Evolutionary conservation across 1,284 basidiomycete species (phyloP).

Genomic region (Irpex sp.): DNA sequence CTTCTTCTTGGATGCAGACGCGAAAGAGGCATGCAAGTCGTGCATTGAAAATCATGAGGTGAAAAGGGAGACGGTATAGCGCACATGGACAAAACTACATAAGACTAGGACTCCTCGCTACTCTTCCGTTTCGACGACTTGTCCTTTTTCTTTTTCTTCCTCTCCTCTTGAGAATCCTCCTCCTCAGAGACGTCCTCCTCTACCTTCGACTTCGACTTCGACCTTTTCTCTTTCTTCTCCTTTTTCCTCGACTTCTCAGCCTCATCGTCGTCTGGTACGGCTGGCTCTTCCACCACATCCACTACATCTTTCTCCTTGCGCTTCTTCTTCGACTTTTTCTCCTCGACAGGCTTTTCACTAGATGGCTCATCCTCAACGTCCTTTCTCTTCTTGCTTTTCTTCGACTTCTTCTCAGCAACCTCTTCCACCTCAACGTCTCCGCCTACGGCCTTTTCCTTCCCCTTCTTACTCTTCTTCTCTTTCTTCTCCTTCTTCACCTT

Average conservation of each 20-base stretch:
- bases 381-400: constrained; percentile 5
- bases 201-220: constrained; percentile 4
- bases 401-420: background rate
- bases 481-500: constrained; percentile 6
- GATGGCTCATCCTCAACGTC: background rate
- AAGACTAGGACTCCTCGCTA: background rate
- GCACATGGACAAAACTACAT: background rate
- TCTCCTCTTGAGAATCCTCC: background rate
- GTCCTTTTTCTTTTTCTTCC: constrained; percentile 6
- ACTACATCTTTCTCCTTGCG: background rate
- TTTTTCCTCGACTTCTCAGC: background rate
- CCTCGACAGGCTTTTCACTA: background rate
- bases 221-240: constrained; percentile 3
- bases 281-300: background rate
- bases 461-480: background rate
- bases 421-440: background rate
- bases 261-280: background rate
- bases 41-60: background rate
- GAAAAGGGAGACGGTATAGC: no score
- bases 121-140: background rate
- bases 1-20: no score
- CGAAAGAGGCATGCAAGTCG: background rate
- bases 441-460: background rate
- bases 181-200: background rate
- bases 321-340: background rate